Evolutionary conservation across 1,284 basidiomycete genomes (phyloP).

Genomic region (Calocybe gambosa): DNA sequence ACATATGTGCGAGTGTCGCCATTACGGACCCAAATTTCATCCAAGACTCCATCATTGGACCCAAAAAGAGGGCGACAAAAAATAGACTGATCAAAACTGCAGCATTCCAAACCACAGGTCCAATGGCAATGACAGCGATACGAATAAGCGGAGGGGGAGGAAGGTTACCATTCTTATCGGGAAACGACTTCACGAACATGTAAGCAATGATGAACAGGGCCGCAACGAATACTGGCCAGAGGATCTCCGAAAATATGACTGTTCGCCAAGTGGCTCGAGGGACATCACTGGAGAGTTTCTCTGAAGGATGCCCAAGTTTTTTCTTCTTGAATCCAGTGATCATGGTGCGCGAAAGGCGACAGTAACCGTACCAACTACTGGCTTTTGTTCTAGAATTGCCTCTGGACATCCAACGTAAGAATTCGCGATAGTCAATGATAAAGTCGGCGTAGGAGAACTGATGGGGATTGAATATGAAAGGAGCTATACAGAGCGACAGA

Average conservation of each 20-base stretch:
- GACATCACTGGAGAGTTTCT: conserved; percentile 89
- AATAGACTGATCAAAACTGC: conserved; percentile 83
- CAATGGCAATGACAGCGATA: conserved; percentile 86
- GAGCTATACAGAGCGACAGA: conserved; percentile 86
- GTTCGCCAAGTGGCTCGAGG: conserved; percentile 85
- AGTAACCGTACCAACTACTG: conserved; percentile 98
- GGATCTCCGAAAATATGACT: conserved; percentile 81
- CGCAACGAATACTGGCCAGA: conserved; percentile 78
- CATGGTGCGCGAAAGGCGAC: conserved; percentile 89
- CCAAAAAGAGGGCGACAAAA: conserved; percentile 87
- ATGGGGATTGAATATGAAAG: conserved; percentile 97
- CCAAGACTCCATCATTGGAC: conserved; percentile 85
- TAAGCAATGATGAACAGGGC: conserved; percentile 81
- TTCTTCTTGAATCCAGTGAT: conserved; percentile 99
- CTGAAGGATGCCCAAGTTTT: conserved; percentile 91
- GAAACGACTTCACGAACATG: conserved; percentile 89
- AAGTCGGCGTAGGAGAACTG: conserved; percentile 95
- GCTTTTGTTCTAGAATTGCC: conserved; percentile 93
- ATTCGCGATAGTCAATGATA: conserved; percentile 96
- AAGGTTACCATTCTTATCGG: conserved; percentile 55
- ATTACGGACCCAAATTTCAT: conserved; percentile 85
- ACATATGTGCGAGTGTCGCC: conserved; percentile 83
- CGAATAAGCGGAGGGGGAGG: conserved; percentile 82
- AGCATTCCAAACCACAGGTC: conserved; percentile 96
- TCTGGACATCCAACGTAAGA: conserved; percentile 95